Evolutionary conservation across 306 rosid species (phyloP), one percentile per base, ranked within the genome.

Genomic region (Prinsepia uniflora): DNA sequence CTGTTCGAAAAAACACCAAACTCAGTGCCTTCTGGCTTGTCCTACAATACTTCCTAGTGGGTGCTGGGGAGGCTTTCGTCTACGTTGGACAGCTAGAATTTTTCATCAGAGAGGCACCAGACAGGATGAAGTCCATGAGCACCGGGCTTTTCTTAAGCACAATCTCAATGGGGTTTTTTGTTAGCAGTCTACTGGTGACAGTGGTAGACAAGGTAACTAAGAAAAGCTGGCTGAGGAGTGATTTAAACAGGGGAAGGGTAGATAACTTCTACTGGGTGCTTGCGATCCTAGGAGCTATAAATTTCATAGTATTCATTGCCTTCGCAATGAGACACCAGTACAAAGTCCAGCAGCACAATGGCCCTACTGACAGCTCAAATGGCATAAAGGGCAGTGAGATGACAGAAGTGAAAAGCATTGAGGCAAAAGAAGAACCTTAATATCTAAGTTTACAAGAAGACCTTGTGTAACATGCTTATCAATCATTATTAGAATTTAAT

Each of bases 11-110:
- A 0, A 10, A 70, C 5, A 73, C 73, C 39, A 14, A 22, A 11
- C 78, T 94, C 76, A 84, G 96, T 45, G 97, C 96, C 39, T 94
- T 94, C 86, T 91, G 97, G 99, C 81, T 94, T 60, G 87, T 94
- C n/a, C 99, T 95, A 63, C 99, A 89, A 79, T 89, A 84, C 74
- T 87, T 91, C 66, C 84, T 94, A 6, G 92, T 91, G 45, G 97
- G 99, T 34, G 91, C 99, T 0, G 97, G 99, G 62, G 96, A 94
- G 78, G 97, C 92, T 36, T 94, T 94, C 78, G 85, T 87, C 14
- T 94, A 94, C n/a, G 99, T 94, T 10, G 99, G 99, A 67, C 99
- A 94, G 45, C 86, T 94, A 4, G 97, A 91, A 57, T 94, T 94
- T 79, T 94, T 94, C 87, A 91, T 94, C 73, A 86, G 99, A 76